Base-by-base conservation (phyloP, 192 early-diverging fungal genomes). In the Allomyces arbusculus region DNA sequence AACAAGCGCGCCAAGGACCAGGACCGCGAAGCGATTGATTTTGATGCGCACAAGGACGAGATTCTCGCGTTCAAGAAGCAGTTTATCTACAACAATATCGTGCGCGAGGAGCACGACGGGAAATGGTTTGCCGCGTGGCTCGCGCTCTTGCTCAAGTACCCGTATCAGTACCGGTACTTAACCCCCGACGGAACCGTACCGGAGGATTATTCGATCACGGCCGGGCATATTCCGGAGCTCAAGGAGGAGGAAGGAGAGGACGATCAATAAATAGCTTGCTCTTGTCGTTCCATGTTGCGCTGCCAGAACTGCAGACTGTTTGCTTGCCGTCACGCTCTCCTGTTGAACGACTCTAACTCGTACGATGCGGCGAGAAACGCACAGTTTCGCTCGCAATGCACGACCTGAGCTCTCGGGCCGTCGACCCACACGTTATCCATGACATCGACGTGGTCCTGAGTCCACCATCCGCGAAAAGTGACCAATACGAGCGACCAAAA, bases 1-100 rank as follows among this genome's bases (percentile, higher is more conserved):
- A 91, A 89, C 68, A 70, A 73, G 61, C 66, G 66, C 25, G 62
- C 12, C 22, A 69, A 69, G 22, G 44, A 74, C 28, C 71, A 69
- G 1, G 55, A 71, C 7, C 71, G 73, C 26, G 71, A 71, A 1
- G 69, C 74, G 0, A 69, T 91, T 28, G 69, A 68, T 4, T 91
- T 87, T 76, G 80, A 78, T 61, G 72, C 70, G 9, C 85, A 81
- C 66, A 64, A 85, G 74, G 77, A 81, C 12, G 75, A 80, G 64
- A 94, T 99, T 65, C 81, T 87, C 10, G 75, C 73, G 40, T 97
- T 99, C 70, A 95, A 91, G 77, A 77, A 90, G 69, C 77, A 89
- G 73, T 90, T 78, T 70, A 94, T 99, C 68, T 93, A 95, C 76
- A 75, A 80, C 23, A 78, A 80, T 20, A 89, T 96, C 24, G 78